Conservation (phyloP, 306 rosid species). For the Fragaria ananassa region DNA sequence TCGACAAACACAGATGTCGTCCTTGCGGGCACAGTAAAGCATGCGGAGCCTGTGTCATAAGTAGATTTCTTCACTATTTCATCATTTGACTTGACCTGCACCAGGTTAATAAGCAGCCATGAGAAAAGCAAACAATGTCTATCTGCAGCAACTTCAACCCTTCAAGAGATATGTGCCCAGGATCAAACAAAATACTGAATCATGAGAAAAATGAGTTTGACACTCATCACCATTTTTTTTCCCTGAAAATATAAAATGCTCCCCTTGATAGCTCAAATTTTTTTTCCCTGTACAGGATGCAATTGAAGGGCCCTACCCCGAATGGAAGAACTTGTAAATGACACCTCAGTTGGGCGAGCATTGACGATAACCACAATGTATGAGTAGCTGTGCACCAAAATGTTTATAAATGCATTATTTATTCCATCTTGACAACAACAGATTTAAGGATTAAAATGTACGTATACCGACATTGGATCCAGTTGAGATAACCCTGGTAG, state of each 20-base stretch:
- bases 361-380: constrained; percentile 70
- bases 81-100: constrained; percentile 60
- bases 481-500: constrained; percentile 73
- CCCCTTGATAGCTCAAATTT: neutral
- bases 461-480: constrained; percentile 75
- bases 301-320: constrained; percentile 55
- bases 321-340: constrained; percentile 52
- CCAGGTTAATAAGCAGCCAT: constrained; percentile 10
- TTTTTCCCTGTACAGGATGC: constrained; percentile 96
- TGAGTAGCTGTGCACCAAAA: constrained; percentile 55
- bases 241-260: neutral
- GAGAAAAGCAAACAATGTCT: neutral
- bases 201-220: neutral
- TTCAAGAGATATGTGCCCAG: neutral
- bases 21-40: constrained; percentile 61
- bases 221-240: neutral
- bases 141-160: neutral
- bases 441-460: constrained; percentile 12
- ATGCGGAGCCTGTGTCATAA: constrained; percentile 56
- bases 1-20: constrained; percentile 80
- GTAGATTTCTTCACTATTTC: constrained; percentile 59
- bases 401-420: constrained; percentile 19
- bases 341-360: constrained; percentile 65
- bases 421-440: constrained; percentile 9
- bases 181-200: neutral